Conservation (phyloP, 129 eudicot genomes). For the Gnaphalium uliginosum region DNA sequence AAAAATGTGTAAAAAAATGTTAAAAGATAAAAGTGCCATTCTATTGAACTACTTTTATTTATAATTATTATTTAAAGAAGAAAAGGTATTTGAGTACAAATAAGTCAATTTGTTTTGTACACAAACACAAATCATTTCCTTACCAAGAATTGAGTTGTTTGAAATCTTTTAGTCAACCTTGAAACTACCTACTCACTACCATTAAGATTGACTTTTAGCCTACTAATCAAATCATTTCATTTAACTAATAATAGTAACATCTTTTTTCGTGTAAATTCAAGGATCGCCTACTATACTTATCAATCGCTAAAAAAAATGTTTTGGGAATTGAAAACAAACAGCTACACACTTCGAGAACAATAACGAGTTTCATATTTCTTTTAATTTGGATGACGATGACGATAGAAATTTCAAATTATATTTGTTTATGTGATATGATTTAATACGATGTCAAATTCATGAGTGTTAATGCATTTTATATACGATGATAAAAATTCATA, state of each 20-base stretch:
- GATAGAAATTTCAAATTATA: not conserved
- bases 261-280: slow-evolving; percentile 3
- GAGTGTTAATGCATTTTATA: too few relatives aligned
- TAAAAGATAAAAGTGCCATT: too few relatives aligned
- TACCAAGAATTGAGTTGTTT: not conserved
- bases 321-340: not conserved
- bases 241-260: too few relatives aligned
- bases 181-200: slow-evolving; percentile 14
- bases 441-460: not conserved
- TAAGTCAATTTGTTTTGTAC: not conserved
- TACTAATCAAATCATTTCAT: not conserved
- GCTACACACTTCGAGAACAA: not conserved
- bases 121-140: too few relatives aligned
- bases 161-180: slow-evolving; percentile 12
- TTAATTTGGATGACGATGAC: not conserved
- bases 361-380: not conserved
- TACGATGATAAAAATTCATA: too few relatives aligned
- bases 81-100: too few relatives aligned
- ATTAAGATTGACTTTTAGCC: slow-evolving; percentile 21
- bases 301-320: not conserved
- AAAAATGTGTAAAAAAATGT: too few relatives aligned
- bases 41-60: too few relatives aligned
- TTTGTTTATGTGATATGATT: not conserved
- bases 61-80: too few relatives aligned
- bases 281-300: not conserved